Percentiles rank a stretch among this genome's conserved stretches.
Evolutionary conservation across 768 basidiomycete genomes (phyloP).

Genomic region (Pleurotus eryngii): DNA sequence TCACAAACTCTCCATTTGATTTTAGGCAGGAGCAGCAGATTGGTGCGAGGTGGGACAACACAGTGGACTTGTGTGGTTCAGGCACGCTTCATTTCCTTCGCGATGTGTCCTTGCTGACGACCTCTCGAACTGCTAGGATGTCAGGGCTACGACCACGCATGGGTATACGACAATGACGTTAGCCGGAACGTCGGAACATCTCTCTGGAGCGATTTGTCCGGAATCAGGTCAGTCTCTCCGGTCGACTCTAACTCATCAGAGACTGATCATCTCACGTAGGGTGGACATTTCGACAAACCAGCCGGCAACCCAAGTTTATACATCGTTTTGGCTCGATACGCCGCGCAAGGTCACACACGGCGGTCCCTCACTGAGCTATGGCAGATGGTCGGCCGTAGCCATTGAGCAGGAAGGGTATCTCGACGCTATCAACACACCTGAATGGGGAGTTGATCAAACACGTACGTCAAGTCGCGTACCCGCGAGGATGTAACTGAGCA

Average conservation of each 20-base stretch:
- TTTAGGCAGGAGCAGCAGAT: constrained; percentile 32
- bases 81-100: constrained; percentile 17
- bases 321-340: constrained; percentile 41
- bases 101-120: neutral
- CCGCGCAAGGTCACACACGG: constrained; percentile 48
- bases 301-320: constrained; percentile 49
- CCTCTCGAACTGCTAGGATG: constrained; percentile 28
- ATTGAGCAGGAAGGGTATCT: constrained; percentile 54
- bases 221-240: constrained; percentile 36
- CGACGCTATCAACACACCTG: constrained; percentile 54
- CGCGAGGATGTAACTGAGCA: no score
- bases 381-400: constrained; percentile 40
- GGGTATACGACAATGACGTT: constrained; percentile 42
- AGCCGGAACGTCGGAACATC: constrained; percentile 26
- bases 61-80: constrained; percentile 22
- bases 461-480: constrained; percentile 27
- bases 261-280: constrained; percentile 20
- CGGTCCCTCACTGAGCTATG: constrained; percentile 39
- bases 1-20: constrained; percentile 38
- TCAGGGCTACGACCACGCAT: constrained; percentile 47
- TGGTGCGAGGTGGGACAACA: constrained; percentile 32
- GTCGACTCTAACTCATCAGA: neutral
- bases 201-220: constrained; percentile 46
- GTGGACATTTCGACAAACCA: constrained; percentile 49
- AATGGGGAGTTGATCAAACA: constrained; percentile 52